A percentile compares a stretch with the other conserved stretches of the same genome.
Conservation (phyloP, 176 grass and related monocot species). For the Phyllostachys edulis region DNA sequence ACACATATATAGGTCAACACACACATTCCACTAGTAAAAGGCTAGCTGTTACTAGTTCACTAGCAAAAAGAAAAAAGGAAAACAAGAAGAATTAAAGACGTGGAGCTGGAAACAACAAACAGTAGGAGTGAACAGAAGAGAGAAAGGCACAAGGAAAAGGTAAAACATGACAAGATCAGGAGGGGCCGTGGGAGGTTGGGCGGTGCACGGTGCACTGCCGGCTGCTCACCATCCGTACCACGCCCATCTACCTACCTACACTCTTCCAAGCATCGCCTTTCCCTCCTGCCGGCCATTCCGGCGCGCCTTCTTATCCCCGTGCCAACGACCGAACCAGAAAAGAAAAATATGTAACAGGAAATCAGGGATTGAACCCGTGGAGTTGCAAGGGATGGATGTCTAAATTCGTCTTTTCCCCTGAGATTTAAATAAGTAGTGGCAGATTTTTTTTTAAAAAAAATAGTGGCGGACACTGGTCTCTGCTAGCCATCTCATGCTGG, state of each 20-base stretch:
- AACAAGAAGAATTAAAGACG: neutral
- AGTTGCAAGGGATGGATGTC: neutral
- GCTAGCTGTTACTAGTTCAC: neutral
- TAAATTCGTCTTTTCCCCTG: neutral
- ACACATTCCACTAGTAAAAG: too few relatives aligned
- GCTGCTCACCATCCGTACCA: neutral
- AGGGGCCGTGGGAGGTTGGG: slow-evolving; percentile 21
- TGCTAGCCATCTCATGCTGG: too few relatives aligned
- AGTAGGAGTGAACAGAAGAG: neutral
- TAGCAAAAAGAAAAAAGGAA: neutral
- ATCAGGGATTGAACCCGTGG: neutral
- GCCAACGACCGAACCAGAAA: neutral
- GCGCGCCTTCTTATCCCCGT: neutral
- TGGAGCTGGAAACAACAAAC: neutral
- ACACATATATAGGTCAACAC: neutral
- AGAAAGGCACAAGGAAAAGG: neutral
- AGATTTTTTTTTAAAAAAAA: too few relatives aligned
- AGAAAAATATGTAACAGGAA: neutral
- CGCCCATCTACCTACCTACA: neutral
- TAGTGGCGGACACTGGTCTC: too few relatives aligned
- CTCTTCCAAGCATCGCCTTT: neutral
- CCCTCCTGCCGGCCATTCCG: neutral
- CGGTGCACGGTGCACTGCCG: neutral
- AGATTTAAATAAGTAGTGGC: neutral
- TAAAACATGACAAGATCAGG: neutral